Evolutionary conservation across 495 filamentous ascomycete genomes (phyloP), one percentile per base, ranked within the genome.

Genomic region (Mycothermus thermophilus): DNA sequence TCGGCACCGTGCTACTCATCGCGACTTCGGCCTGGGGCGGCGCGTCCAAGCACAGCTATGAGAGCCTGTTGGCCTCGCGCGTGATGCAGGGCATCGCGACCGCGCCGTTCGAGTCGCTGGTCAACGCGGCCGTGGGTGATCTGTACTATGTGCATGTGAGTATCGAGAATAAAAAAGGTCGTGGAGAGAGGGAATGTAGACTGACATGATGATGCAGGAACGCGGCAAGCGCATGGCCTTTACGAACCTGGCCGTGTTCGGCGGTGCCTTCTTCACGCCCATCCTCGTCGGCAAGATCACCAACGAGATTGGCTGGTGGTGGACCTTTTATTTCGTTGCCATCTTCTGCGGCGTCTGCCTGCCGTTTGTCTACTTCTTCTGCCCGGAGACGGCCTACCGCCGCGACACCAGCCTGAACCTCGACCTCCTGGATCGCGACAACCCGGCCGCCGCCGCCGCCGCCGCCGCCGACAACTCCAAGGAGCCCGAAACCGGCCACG

Each of bases 221-320:
- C 68, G 84, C 21, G 87, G 86, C 16, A 82, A 77, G 49, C 72
- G 86, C 30, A 95, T 95, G 86, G 87, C 87, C 8, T 62, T 92
- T 20, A 77, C 79, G 8, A 95, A 93, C 52, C 71, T 95, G 32
- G 75, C 86, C 3, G 66, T 93, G 8, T 95, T 92, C 51, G 87
- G 87, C 1, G 83, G 85, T 5, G 83, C 87, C 3, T 94, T 95
- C 48, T 79, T 93, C 51, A 93, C 87, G 0, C 87, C 85, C 0
- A 83, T 93, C 18, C 56, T 88, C 8, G 84, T 86, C 8, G 87
- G 87, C 21, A 86, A 81, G 50, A 86, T 93, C 40, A 87, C 85
- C 14, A 58, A 69, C 28, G 63, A 65, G 0, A 67, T 95, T 10
- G 69, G 72, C 17, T 95, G 84, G 83, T 53, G 67, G 46, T 85